These are phyloP conservation scores for Allium cepa DNA, from an alignment of 106 monocot species.

Conservation along the genomic window DNA sequence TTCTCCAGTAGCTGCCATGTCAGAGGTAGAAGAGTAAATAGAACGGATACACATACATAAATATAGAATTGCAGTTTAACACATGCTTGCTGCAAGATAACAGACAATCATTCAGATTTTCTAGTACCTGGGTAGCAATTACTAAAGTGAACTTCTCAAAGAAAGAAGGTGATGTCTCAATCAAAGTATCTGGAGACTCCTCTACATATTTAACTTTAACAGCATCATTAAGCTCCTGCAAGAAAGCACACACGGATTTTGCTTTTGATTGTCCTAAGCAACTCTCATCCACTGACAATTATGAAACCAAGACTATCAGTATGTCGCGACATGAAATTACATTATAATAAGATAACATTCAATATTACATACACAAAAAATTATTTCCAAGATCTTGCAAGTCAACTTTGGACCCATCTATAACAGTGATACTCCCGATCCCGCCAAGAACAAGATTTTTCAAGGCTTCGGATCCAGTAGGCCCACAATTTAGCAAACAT, in stretches of 20 bases:
- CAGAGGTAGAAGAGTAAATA: background rate
- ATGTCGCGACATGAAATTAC: background rate
- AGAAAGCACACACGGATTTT: slow-evolving; percentile 83
- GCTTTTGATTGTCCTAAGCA: slow-evolving; percentile 83
- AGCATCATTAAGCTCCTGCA: slow-evolving; percentile 98
- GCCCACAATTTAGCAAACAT: slow-evolving; percentile 92
- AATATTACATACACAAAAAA: slow-evolving; percentile 59
- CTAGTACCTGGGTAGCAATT: slow-evolving; percentile 83
- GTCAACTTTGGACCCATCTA: slow-evolving; percentile 90
- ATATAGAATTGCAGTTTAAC: too few relatives aligned
- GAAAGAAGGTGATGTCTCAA: slow-evolving; percentile 82
- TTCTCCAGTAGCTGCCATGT: slow-evolving; percentile 56
- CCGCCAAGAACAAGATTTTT: slow-evolving; percentile 98
- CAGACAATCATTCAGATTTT: too few relatives aligned
- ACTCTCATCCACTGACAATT: slow-evolving; percentile 60
- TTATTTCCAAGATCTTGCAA: slow-evolving; percentile 82
- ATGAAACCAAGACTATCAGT: background rate
- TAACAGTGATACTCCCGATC: slow-evolving; percentile 77
- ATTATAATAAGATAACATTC: background rate
- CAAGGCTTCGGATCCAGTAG: slow-evolving; percentile 89
- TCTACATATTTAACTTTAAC: slow-evolving; percentile 94
- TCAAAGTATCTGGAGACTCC: slow-evolving; percentile 70
- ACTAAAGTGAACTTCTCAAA: slow-evolving; percentile 80
- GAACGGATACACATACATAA: too few relatives aligned
- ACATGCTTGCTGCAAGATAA: too few relatives aligned